Base-by-base conservation (phyloP, 2,329 filamentous ascomycete genomes). In the Neoascochyta sp. region DNA sequence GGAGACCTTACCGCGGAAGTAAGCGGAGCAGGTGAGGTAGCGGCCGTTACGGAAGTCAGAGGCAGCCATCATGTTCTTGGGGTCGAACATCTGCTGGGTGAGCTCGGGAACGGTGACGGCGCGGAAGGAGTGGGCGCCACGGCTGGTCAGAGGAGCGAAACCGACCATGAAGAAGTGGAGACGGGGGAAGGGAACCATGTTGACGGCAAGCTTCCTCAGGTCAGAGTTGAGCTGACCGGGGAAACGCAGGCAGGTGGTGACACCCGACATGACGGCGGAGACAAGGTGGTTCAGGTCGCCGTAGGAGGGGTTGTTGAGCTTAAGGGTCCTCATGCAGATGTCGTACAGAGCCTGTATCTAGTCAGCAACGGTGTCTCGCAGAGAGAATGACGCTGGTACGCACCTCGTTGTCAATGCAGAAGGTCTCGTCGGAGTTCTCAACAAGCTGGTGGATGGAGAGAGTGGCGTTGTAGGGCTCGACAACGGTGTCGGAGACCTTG, bases 91-190 rank as follows among this genome's bases (percentile, higher is more conserved):
- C 73, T 98, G 92, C 78, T 98, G 92, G 62, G 92, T 96, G 69
- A 98, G 80, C 78, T 98, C 92, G 36, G 92, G 90, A 43, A 98
- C 92, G 63, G 83, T 89, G 69, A 96, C 85, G 52, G 92, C 90
- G 66, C 92, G 92, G 90, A 96, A 98, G 56, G 86, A 87, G 78
- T 93, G 71, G 52, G 90, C 84, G 59, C 82, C 81, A 69, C 84
- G 83, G 73, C 87, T 94, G 68, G 92, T 98, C 63, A 98, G 80
- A 66, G 92, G 92, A 70, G 92, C 90, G 68, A 98, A 98, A 69
- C 92, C 92, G 68, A 98, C 92, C 92, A 98, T 98, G 83, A 98
- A 98, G 83, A 98, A 98, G 75, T 98, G 92, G 47, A 98, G 87
- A 88, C 92, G 92, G 55, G 92, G 92, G 86, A 98, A 98, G 45